Evolutionary conservation across 305 asterid genomes (phyloP).

Genomic region (Withania somnifera): DNA sequence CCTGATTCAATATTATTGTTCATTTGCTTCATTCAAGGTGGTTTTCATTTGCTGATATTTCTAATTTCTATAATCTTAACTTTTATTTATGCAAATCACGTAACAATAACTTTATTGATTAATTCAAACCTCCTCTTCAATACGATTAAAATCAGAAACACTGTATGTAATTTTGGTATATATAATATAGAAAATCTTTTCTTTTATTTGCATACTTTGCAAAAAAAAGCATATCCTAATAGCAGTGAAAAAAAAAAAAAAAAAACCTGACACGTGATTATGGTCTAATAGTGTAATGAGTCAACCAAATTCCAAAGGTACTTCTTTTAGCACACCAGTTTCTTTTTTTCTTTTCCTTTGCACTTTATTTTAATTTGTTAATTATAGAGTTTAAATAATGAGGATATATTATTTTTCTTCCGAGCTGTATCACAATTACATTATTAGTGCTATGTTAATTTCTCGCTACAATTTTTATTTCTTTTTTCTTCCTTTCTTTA

Average conservation of each 20-base stretch:
- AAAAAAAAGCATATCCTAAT: not conserved
- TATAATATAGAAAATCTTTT: no score
- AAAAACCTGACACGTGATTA: not conserved
- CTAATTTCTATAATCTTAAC: no score
- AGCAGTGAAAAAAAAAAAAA: not conserved
- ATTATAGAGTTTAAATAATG: not conserved
- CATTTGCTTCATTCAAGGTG: no score
- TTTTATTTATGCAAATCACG: no score
- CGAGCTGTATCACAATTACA: not conserved
- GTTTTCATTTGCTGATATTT: no score
- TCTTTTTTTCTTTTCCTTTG: not conserved
- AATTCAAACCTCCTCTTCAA: no score
- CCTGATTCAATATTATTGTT: no score
- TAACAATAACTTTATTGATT: no score
- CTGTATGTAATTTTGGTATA: no score
- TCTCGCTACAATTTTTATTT: not conserved
- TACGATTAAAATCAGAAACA: no score
- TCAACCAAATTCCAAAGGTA: not conserved
- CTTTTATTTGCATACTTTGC: no score
- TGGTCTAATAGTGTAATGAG: not conserved
- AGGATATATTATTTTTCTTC: not conserved
- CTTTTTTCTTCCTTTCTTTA: not conserved
- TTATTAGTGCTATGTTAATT: not conserved
- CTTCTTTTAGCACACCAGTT: not conserved
- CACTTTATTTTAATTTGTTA: not conserved